Percentiles rank a stretch among this genome's conserved stretches.
Conservation (phyloP, 352 stramenopile species). For the Phytophthora melonis region DNA sequence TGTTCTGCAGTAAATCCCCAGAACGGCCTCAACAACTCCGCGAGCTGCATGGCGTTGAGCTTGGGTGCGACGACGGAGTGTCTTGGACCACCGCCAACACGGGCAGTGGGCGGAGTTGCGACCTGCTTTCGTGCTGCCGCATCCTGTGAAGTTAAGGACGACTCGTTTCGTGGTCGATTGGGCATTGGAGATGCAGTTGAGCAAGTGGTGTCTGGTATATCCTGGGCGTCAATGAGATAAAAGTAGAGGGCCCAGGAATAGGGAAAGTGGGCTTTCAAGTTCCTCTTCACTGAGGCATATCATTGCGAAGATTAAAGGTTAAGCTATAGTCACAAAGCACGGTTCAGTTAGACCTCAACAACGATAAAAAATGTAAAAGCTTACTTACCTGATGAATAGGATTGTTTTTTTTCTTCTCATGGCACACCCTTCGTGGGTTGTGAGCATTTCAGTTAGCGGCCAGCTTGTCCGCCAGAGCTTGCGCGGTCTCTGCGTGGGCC, state of each 20-base stretch:
- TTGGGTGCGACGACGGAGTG: conserved; percentile 13
- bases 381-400: too few relatives aligned
- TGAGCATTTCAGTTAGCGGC: not conserved
- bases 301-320: too few relatives aligned
- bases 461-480: conserved; percentile 2
- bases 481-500: conserved; percentile 1
- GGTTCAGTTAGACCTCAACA: too few relatives aligned
- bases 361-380: too few relatives aligned
- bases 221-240: not conserved
- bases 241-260: not conserved
- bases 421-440: too few relatives aligned
- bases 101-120: conserved; percentile 1
- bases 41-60: conserved; percentile 54
- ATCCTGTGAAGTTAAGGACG: not conserved
- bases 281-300: not conserved
- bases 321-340: too few relatives aligned
- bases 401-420: too few relatives aligned
- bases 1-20: conserved; percentile 65
- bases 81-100: not conserved
- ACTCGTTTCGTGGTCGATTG: conserved; percentile 16
- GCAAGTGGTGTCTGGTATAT: not conserved
- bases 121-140: conserved; percentile 1
- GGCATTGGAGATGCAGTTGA: conserved; percentile 13
- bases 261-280: not conserved
- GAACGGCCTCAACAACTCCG: conserved; percentile 58